Evolutionary conservation across 495 filamentous ascomycete genomes (phyloP).

Genomic region (Aspergillus cavernicola): DNA sequence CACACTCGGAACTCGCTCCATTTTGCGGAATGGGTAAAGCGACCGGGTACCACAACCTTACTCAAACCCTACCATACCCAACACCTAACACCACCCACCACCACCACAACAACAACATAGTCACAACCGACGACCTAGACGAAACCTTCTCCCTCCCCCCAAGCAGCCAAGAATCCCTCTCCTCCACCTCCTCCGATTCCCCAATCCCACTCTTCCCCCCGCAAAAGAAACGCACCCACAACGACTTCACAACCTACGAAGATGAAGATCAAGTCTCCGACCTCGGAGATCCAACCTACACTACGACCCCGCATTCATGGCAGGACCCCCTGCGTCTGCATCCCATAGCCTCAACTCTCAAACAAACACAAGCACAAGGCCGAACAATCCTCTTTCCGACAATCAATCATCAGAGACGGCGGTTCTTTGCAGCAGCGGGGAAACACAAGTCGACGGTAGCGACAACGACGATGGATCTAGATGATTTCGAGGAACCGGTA

Average conservation of each 20-base stretch:
- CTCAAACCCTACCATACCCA: no score
- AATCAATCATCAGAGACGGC: conserved; percentile 30
- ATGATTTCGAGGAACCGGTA: conserved; percentile 43
- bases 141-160: conserved; percentile 41
- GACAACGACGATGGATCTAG: conserved; percentile 26
- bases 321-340: conserved; percentile 1
- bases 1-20: conserved; percentile 58
- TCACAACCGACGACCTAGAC: conserved; percentile 31
- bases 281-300: neutral
- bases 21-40: conserved; percentile 71
- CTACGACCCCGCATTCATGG: neutral
- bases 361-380: neutral
- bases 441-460: neutral
- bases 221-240: conserved; percentile 22
- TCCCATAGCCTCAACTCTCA: neutral
- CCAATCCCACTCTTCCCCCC: neutral
- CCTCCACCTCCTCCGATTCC: conserved; percentile 13
- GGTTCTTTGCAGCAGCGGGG: conserved; percentile 19
- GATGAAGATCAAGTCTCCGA: conserved; percentile 33
- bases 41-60: conserved; percentile 22
- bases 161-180: conserved; percentile 44
- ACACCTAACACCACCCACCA: no score
- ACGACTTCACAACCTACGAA: conserved; percentile 42
- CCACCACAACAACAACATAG: no score
- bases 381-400: conserved; percentile 36